These are phyloP conservation scores for Ustilago sp. DNA, from an alignment of 1,284 basidiomycete genomes.

Conservation along the genomic window DNA sequence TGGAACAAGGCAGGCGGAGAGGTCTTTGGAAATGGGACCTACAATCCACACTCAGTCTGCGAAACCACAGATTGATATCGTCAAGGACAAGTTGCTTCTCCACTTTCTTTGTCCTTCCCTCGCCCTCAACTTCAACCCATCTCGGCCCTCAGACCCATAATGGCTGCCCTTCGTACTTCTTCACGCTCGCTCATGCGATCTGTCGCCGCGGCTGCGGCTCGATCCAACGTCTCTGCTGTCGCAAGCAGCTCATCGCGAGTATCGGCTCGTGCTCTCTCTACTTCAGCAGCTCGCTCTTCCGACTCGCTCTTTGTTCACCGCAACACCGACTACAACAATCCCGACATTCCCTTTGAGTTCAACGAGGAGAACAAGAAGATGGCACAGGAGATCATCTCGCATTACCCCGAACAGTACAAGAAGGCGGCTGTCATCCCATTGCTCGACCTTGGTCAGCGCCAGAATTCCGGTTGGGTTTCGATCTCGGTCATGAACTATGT, in stretches of 20 bases:
- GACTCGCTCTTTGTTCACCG: conserved; percentile 75
- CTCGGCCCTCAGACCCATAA: conserved; percentile 6
- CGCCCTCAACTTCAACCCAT: neutral
- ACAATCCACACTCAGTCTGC: neutral
- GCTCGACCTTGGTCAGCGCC: conserved; percentile 93
- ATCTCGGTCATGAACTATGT: conserved; percentile 99
- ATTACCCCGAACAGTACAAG: conserved; percentile 97
- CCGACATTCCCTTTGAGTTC: conserved; percentile 87
- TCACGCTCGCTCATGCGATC: conserved; percentile 51
- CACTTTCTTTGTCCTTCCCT: conserved; percentile 1
- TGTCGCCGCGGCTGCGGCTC: conserved; percentile 31
- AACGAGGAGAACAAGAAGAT: conserved; percentile 82
- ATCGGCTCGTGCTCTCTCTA: conserved; percentile 48
- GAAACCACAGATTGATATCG: neutral
- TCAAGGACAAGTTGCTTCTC: conserved; percentile 1
- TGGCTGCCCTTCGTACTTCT: conserved; percentile 51
- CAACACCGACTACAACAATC: conserved; percentile 84
- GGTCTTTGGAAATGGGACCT: conserved; percentile 10
- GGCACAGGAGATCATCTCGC: conserved; percentile 88
- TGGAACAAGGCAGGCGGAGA: conserved; percentile 9
- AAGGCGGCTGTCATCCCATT: conserved; percentile 94
- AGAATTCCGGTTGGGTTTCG: conserved; percentile 99
- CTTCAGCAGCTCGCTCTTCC: conserved; percentile 50
- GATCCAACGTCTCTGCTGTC: conserved; percentile 29
- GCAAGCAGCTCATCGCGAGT: conserved; percentile 33